Evolutionary conservation across 441 rosid species (phyloP), one percentile per base, ranked within the genome.

Genomic region (Adansonia gregorii): DNA sequence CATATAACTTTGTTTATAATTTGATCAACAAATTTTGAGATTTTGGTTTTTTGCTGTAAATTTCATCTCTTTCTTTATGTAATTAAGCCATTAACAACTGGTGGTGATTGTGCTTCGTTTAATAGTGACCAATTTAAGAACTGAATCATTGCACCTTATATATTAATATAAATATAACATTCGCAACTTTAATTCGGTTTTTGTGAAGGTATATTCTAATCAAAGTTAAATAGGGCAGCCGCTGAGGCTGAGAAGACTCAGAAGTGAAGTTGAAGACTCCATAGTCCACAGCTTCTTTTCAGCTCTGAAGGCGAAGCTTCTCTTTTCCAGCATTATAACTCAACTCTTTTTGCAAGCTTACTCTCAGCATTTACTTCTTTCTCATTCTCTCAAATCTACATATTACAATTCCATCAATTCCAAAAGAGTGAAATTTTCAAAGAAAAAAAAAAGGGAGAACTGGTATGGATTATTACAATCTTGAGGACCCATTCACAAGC

Each of bases 401-500:
- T 24, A 35, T 35, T 35, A 35, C 39, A 35, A 35, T 35, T 35
- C 39, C 39, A 35, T 11, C 6, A 56, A 39, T 45, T 0, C 63
- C 22, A 41, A 11, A 20, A 24, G 41, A 35, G 7, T 15, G 19
- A 12, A 73, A 20, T 9, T 31, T 39, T 51, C 59, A 31, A 19
- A 10, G 4, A 46, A 46, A 41, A 52, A 43, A 7, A 68, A 15
- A 46, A 10, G 8, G 22, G 11, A 10, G 10, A 20, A 9, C 15
- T 19, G 15, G 2, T 9, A 90, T 91, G 94, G 94, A 88, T 64
- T 86, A 43, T 51, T 72, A 89, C 51, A 88, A 87, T 79, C 90
- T 91, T 61, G 91, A 91, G 81, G 85, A 88, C 76, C 89, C 91
- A 15, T 81, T 86, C 0, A 85, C 90, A 43, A 79, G 76, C 82